Base-by-base conservation (phyloP, 2,329 filamentous ascomycete species). In the Scedosporium boydii region DNA sequence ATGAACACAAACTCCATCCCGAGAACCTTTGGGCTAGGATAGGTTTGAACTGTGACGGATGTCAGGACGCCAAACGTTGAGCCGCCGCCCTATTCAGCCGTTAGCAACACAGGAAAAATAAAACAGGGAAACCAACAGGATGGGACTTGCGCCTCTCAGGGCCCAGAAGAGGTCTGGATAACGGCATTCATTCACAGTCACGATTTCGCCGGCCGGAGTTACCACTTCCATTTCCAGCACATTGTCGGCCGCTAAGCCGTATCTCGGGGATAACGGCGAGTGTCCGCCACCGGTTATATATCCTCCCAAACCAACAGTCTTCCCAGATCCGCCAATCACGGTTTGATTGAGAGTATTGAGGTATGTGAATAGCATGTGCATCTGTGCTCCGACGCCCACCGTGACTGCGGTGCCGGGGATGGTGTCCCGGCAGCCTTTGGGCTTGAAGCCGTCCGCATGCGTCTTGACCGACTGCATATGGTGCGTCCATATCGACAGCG, bases 111-210 rank as follows among this genome's bases (percentile, higher is more conserved):
- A 34, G 29, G 29, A 59, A 59, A 48, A n/a, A 18, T 5, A 27
- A 3, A 23, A 18, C 41, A 34, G 48, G n/a, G 29, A 34, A 26
- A 53, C 16, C 26, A 4, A 41, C 3, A 16, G 44, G 44, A 48
- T n/a, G 16, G 29, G 6, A 69, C 74, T 69, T 68, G 79, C 75
- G n/a, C 82, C 82, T 62, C 78, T 72, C 60, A 84, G 73, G 1
- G 83, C 83, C 82, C 82, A 87, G 71, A 83, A 85, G 4, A 86
- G 70, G 63, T 86, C 82, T 0, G 72, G 64, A 61, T 84, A 78
- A 60, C 79, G 72, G 44, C 76, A 75, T 41, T 77, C 77, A 55
- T 78, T 81, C 2, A 78, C 78, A 0, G 70, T 74, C 4, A 82
- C 57, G 23, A 79, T 70, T 9, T 76, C 67, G 1, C 82, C 81